Evolutionary conservation across 139 green algal species (phyloP), one percentile per base, ranked within the genome.

Genomic region (Chlorella sp.): DNA sequence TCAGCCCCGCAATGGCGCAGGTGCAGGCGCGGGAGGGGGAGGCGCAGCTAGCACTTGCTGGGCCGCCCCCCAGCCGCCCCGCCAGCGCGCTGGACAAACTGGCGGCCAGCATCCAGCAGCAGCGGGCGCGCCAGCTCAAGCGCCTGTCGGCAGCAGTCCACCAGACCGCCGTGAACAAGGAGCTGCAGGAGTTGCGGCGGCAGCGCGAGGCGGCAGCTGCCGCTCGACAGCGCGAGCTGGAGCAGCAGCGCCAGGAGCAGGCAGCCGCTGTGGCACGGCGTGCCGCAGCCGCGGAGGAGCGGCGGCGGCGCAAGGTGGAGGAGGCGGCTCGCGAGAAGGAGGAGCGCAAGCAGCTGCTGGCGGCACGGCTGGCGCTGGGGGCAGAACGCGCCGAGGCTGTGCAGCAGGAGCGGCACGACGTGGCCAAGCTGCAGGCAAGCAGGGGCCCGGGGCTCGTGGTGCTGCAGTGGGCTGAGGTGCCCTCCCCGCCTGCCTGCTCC

Each of bases 31-130:
- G 28, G 3, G 63, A 47, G 69, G 4, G 25, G 36, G 36, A 55
- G 36, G 18, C 38, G 69, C 36, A 55, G 36, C 36, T 75, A 21
- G 36, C 28, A 36, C 1, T 21, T 9, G 51, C 64, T 13, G 57
- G 36, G 44, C 32, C 6, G 36, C 44, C 12, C 25, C 38, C 23
- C 23, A 76, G 17, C 69, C 69, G 38, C 69, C 25, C 69, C 16
- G 28, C 69, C 69, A 39, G n/a, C 30, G 64, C n/a, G 18, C 64
- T 78, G 70, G 70, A 78, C 18, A 78, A 78, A 41, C 70, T 78
- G 70, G 70, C 70, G 17, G 41, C 70, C 68, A 38, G 32, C 34
- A 76, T 78, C 34, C 69, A 75, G 70, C 39, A 47, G 18, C 41
- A 78, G 39, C 39, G 68, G 1, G 34, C 34, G 17, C 68, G 68